Evolutionary conservation across 352 stramenopile genomes (phyloP), one percentile per base, ranked within the genome.

Genomic region (Pilasporangium apinafurcum): DNA sequence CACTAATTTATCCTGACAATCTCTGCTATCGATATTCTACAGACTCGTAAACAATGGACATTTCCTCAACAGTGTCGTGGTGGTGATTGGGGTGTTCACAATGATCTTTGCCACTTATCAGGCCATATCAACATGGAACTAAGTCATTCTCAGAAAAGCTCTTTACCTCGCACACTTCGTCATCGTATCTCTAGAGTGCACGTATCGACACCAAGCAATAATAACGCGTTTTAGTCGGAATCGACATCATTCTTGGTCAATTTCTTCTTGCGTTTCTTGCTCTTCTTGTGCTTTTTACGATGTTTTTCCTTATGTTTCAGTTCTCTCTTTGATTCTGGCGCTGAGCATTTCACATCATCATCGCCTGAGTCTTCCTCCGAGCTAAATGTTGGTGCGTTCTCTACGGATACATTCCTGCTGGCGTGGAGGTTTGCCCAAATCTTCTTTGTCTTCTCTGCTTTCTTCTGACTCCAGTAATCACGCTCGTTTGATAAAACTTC

Each of bases 81-180:
- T 86, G 28, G 34, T 44, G 25, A 24, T 86, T 21, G 73, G 73
- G 13, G 21, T 59, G 21, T 71, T 79, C 44, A 86, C 73, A 4
- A 83, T 86, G 64, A 18, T 73, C 14, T 86, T 83, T 32, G 73
- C 68, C 8, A 71, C 68, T 10, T 82, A 74, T 50, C 68, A 82
- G 36, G 68, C 68, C 16, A 20, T 77, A 13, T 48, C 64, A 6
- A 82, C 68, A 25, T 82, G 68, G 68, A 54, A 52, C 33, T 82
- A 35, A 16, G 30, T 12, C 24, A 13, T 17, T 2, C 22, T 24
- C 6, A 29, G 8, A 28, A 21, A 45, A 17, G 17, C 32, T 2
- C 35, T 20, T 24, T 5, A 37, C 26, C 8, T 45, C 41, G 17
- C 26, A n/a, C n/a, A n/a, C n/a, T n/a, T n/a, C n/a, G n/a, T n/a